Evolutionary conservation across 441 rosid genomes (phyloP), one percentile per base, ranked within the genome.

Genomic region (Breynia disticha): DNA sequence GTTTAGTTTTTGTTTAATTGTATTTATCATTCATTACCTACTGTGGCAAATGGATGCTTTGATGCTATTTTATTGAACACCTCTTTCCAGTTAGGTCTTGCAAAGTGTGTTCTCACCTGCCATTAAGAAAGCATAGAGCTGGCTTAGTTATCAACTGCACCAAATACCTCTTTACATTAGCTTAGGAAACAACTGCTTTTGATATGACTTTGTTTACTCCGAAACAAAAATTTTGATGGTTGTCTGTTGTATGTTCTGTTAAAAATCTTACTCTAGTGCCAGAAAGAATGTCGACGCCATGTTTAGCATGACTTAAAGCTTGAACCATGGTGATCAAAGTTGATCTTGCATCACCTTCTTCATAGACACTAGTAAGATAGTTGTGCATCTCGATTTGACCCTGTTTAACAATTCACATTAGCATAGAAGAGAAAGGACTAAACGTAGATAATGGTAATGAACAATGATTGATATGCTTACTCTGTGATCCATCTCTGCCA

Each of bases 271-370:
- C 98, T 59, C 95, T 71, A 67, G 99, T 93, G 65, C 97, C 99
- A 1, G 97, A 89, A 50, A 93, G 69, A 67, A 93, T 89, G 77
- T 93, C 99, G 46, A 89, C 89, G 15, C 99, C 97, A 60, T 89
- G 84, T 63, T 93, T 93, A 56, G 99, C 99, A 74, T 93, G 97
- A 58, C 80, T 84, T 50, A 89, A 80, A 66, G 99, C 97, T 67
- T 93, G 99, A 46, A 93, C 95, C 99, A 93, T 84, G 48, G 95
- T 86, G 56, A 89, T 89, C 62, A 93, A 71, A 24, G 97, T 81
- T 70, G 99, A 93, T 61, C 96, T 83, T 44, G 99, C 98, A 68
- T 93, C 97, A 1, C 96, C 96, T 68, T 93, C 98, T 72, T 93
- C 98, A 55, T 93, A 93, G 37, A 93, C 97, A 54, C 95, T 93